Percentiles rank a stretch among this genome's conserved stretches.
phyloP scores from a whole-genome alignment of 345 rosid species.

The Hevea brasiliensis region DNA sequence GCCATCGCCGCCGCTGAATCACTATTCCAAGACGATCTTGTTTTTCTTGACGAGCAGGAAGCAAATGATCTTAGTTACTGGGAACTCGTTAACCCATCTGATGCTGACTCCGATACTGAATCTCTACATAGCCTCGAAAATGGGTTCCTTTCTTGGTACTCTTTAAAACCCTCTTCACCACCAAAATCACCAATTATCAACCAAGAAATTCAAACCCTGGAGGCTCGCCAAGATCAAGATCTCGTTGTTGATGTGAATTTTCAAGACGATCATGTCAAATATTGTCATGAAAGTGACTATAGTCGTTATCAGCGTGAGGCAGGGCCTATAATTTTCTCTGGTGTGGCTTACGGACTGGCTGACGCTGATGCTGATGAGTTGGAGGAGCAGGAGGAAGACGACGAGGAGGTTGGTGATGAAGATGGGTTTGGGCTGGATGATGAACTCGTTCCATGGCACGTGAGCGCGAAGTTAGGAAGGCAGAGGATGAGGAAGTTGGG shows the following conservation, averaged over 20 bases:
- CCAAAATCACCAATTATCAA: neutral
- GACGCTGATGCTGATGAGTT: neutral
- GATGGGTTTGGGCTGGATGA: slow-evolving; percentile 39
- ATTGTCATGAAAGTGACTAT: neutral
- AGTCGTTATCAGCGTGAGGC: neutral
- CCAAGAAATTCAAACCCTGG: neutral
- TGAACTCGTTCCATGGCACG: slow-evolving; percentile 44
- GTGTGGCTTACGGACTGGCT: neutral
- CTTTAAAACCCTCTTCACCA: neutral
- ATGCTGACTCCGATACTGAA: slow-evolving; percentile 33
- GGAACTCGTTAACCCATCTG: slow-evolving; percentile 42
- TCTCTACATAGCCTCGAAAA: slow-evolving; percentile 24
- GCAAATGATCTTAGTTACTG: slow-evolving; percentile 30
- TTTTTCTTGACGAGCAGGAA: slow-evolving; percentile 13
- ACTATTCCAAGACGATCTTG: neutral
- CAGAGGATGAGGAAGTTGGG: slow-evolving; percentile 57
- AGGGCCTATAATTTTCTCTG: neutral
- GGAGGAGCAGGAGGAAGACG: slow-evolving; percentile 2
- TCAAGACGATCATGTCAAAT: neutral
- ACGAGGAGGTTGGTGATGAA: slow-evolving; percentile 15
- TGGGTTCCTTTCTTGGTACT: slow-evolving; percentile 30
- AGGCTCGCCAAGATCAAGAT: neutral
- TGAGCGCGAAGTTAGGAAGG: slow-evolving; percentile 47
- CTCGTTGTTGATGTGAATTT: neutral
- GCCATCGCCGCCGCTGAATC: neutral